Evolutionary conservation across 345 rosid genomes (phyloP).

Genomic region (Arabidopsis thaliana): TAIR10.1 NC_003070.9:25942001-25942500

Average conservation of each 20-base stretch:
- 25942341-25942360: background rate
- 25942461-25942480: constrained; percentile 93
- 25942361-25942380: background rate
- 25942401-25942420: constrained; percentile 20
- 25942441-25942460: constrained; percentile 84
- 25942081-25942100: constrained; percentile 71
- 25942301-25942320: background rate
- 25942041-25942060: constrained; percentile 11
- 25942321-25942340: constrained; percentile 17
- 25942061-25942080: constrained; percentile 54
- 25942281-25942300: background rate
- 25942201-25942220: background rate
- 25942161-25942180: constrained; percentile 57
- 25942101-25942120: constrained; percentile 79
- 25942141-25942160: constrained; percentile 95
- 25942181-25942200: constrained; percentile 6
- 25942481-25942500: constrained; percentile 91
- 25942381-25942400: background rate
- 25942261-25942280: background rate
- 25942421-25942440: constrained; percentile 94
- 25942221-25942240: background rate
- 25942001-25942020: constrained; percentile 17
- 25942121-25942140: constrained; percentile 98
- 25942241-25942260: background rate
- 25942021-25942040: background rate